Base-by-base conservation (phyloP, 164 flowering plant species). In the Macadamia integrifolia region DNA sequence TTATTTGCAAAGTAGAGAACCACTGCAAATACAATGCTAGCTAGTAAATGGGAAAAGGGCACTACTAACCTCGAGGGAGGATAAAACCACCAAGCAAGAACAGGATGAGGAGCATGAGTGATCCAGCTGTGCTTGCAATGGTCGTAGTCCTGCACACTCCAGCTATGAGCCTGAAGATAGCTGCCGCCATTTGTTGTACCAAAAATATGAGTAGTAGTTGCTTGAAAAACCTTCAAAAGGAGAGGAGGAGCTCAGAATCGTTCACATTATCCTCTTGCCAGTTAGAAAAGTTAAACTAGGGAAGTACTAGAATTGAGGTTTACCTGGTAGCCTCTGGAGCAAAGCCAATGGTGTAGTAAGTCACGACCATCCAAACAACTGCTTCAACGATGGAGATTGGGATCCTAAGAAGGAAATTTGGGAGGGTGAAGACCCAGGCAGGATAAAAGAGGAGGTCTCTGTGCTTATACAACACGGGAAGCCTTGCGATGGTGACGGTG, bases 391-490 rank as follows among this genome's bases (percentile, higher is more conserved):
- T 48, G 0, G 99, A 91, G 1, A 87, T 86, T 0, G 99, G 99
- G 3, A 95, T 66, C 68, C 78, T 53, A 4, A 95, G 83, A 12
- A 92, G 75, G 68, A 87, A 83, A 18, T 80, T 87, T 3, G 98
- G 99, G 44, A 92, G 72, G 0, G 98, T 92, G 75, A 74, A 91
- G 60, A 85, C 78, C 99, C 99, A 95, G 6, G 95, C 70, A 1
- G 99, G 99, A 46, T 91, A 90, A 66, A 95, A 88, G 15, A 85
- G 78, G 50, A 87, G 88, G 66, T 92, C 98, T 59, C 99, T 81
- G 0, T 95, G 98, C 86, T 95, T 95, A 79, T 89, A 91, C 68
- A 95, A 88, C 32, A 95, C 97, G 3, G 99, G 99, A 74, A 95
- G 96, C 73, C 99, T 85, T 8, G 35, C 29, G 48, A 95, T 87